Conservation (phyloP, 2,329 filamentous ascomycete species). For the Bertia moriformis region DNA sequence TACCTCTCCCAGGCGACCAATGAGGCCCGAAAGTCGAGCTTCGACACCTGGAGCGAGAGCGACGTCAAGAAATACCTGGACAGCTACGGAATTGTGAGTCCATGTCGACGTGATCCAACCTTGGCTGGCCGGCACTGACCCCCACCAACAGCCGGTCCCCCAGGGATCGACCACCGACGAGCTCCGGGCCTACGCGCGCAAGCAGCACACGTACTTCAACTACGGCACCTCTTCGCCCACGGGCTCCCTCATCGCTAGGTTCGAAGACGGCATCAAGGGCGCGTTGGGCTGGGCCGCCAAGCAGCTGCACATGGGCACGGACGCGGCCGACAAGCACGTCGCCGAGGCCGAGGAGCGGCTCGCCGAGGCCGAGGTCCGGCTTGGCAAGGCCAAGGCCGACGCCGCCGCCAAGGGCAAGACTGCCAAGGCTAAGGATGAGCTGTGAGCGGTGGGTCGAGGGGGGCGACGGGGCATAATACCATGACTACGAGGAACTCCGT, state of each 20-base stretch:
- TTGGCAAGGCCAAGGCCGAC: background rate
- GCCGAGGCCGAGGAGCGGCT: slow-evolving; percentile 19
- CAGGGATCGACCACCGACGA: slow-evolving; percentile 57
- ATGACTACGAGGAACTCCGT: too few species aligned
- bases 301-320: slow-evolving; percentile 31
- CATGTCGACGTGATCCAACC: background rate
- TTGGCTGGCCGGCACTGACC: slow-evolving; percentile 10
- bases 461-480: too few species aligned
- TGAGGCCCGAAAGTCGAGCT: slow-evolving; percentile 47
- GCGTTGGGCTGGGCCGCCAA: slow-evolving; percentile 34
- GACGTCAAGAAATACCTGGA: slow-evolving; percentile 71
- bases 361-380: too few species aligned
- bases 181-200: slow-evolving; percentile 55
- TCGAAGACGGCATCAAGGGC: slow-evolving; percentile 31
- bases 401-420: background rate
- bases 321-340: slow-evolving; percentile 32
- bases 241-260: slow-evolving; percentile 50
- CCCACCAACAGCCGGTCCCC: slow-evolving; percentile 29
- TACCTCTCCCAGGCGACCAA: slow-evolving; percentile 54
- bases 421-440: slow-evolving; percentile 23
- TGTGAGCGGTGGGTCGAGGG: too few species aligned
- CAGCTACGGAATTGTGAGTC: slow-evolving; percentile 53
- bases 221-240: slow-evolving; percentile 58
- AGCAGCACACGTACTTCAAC: slow-evolving; percentile 62
- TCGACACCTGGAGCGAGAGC: slow-evolving; percentile 59